Evolutionary conservation across 805 yeast species (phyloP).

Genomic region (Kodamaea lidongshanica): DNA sequence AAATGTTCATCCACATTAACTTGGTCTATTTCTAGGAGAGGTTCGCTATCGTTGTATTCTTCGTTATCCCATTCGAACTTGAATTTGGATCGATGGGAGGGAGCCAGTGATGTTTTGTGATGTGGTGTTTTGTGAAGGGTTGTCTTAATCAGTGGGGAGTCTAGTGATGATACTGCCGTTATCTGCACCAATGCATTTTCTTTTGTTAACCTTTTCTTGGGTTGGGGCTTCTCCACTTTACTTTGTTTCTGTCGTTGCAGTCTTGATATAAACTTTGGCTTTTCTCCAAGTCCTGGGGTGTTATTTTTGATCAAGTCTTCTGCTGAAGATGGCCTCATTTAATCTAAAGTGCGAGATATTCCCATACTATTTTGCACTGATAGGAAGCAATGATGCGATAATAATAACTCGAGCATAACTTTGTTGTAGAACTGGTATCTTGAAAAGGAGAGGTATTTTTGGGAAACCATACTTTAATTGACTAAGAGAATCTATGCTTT

Average conservation of each 20-base stretch:
- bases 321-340: constrained; percentile 20
- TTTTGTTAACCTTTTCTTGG: constrained; percentile 4
- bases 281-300: constrained; percentile 4
- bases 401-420: neutral
- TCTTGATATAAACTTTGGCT: constrained; percentile 20
- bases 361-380: neutral
- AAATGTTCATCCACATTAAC: constrained; percentile 11
- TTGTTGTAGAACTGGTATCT: too few species aligned
- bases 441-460: too few species aligned
- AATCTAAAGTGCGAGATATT: too few species aligned
- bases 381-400: neutral
- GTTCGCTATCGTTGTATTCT: constrained; percentile 54
- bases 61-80: constrained; percentile 62
- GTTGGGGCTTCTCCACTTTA: constrained; percentile 1
- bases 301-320: constrained; percentile 17
- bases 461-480: too few species aligned
- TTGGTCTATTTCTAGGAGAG: constrained; percentile 25
- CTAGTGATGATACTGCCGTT: too few species aligned
- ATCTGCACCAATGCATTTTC: too few species aligned
- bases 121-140: too few species aligned
- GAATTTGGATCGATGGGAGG: too few species aligned
- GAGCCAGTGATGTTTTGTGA: too few species aligned
- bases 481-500: too few species aligned
- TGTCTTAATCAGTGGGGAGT: too few species aligned
- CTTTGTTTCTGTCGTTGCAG: constrained; percentile 11